phyloP scores from a whole-genome alignment of 2,329 filamentous ascomycete genomes.

The Penicillium sp. region DNA sequence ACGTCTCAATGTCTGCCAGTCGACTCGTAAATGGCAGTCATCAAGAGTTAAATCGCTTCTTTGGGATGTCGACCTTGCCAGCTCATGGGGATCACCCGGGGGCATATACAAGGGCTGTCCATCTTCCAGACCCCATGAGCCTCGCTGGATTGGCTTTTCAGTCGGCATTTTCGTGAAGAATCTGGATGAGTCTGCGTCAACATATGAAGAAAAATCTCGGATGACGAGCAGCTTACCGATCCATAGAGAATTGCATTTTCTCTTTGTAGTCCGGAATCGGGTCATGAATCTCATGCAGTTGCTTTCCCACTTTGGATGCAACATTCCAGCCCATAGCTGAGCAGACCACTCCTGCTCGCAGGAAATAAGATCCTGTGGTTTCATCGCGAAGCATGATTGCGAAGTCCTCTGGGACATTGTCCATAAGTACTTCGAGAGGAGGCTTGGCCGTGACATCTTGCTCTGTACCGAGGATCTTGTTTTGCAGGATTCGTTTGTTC shows the following conservation, averaged over 20 bases:
- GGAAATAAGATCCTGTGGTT: constrained; percentile 69
- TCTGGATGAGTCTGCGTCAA: constrained; percentile 41
- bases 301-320: constrained; percentile 70
- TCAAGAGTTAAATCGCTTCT: constrained; percentile 57
- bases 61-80: constrained; percentile 58
- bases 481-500: constrained; percentile 63
- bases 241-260: constrained; percentile 87
- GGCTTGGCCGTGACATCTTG: constrained; percentile 63
- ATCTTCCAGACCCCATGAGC: constrained; percentile 80
- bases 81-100: constrained; percentile 65
- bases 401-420: constrained; percentile 85
- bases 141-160: constrained; percentile 75
- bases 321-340: constrained; percentile 81
- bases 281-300: constrained; percentile 70
- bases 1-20: constrained; percentile 84
- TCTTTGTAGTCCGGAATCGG: constrained; percentile 81
- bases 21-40: constrained; percentile 71
- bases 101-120: constrained; percentile 75
- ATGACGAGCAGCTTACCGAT: constrained; percentile 57
- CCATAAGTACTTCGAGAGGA: constrained; percentile 70
- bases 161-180: constrained; percentile 79
- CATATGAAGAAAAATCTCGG: neutral
- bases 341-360: constrained; percentile 76
- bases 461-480: constrained; percentile 65
- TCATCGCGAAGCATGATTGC: constrained; percentile 73